These are phyloP conservation scores for Syzygium aromaticum DNA, from an alignment of 345 rosid genomes.

Conservation along the genomic window DNA sequence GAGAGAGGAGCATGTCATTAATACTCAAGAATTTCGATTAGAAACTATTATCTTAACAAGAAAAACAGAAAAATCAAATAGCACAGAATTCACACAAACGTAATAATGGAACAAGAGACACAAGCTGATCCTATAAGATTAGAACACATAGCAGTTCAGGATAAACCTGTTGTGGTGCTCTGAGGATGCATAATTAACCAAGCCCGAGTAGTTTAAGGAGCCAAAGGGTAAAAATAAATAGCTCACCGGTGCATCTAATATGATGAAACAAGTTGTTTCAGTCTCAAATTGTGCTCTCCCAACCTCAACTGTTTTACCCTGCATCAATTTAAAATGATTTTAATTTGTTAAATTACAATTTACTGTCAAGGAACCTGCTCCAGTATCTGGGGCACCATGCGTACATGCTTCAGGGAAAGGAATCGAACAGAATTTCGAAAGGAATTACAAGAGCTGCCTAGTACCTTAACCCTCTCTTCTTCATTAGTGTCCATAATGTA, in stretches of 20 bases:
- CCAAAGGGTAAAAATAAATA: background rate
- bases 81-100: background rate
- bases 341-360: background rate
- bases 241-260: conserved; percentile 96
- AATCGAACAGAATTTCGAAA: background rate
- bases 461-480: conserved; percentile 90
- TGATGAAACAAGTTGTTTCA: conserved; percentile 82
- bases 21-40: background rate
- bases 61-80: background rate
- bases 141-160: background rate
- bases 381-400: background rate
- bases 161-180: background rate
- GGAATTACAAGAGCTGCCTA: background rate
- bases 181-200: background rate
- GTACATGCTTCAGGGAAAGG: background rate
- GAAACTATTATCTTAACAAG: background rate
- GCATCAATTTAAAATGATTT: conserved; percentile 1
- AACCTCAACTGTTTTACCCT: conserved; percentile 99
- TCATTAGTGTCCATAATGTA: conserved; percentile 98
- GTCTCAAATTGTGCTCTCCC: conserved; percentile 99
- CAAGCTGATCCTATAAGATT: background rate
- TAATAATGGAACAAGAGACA: background rate
- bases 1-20: background rate
- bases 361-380: background rate
- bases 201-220: background rate